Evolutionary conservation across 805 yeast species (phyloP), one percentile per base, ranked within the genome.

Genomic region (Ogataea philodendri): DNA sequence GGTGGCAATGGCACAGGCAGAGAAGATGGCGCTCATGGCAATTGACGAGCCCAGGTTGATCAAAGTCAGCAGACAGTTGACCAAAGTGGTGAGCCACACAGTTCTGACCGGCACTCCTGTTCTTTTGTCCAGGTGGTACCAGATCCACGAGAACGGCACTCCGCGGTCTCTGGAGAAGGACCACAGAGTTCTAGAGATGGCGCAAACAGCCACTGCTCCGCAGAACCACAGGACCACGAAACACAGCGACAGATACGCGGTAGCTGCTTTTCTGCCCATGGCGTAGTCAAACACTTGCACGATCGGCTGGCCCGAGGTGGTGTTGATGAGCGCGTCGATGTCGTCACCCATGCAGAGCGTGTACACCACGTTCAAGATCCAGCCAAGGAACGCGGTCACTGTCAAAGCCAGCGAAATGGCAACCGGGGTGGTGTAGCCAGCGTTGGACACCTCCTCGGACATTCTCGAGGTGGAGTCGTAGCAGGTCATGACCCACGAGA

Each of bases 401-500:
- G 67, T 51, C 32, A 74, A 65, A 13, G 81, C 77, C 8, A 74
- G 62, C 6, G 76, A 65, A 33, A 78, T 77, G 7, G 84, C 84
- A 40, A 70, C 54, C 13, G 84, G 84, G 7, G 79, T 75, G 20
- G 70, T 63, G 38, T 59, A 62, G 9, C 73, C 73, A 13, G 84
- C 81, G 41, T 70, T 65, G 37, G 66, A 62, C 39, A 76, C 70
- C 51, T 74, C 78, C 51, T 74, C 80, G 4, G 75, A 63, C 67
- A 74, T 70, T 59, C 75, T 72, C 29, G 74, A 67, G 22, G 74
- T 69, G 16, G 77, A 72, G 54, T 74, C 79, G 49, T 73, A 74
- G 19, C 74, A 69, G 17, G 78, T 76, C 65, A 73, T 73, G 40
- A 76, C 76, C 79, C 80, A 74, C 25, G 76, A 66, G 11, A 71